phyloP scores from a whole-genome alignment of 768 basidiomycete species.

The Tulasnella calospora region DNA sequence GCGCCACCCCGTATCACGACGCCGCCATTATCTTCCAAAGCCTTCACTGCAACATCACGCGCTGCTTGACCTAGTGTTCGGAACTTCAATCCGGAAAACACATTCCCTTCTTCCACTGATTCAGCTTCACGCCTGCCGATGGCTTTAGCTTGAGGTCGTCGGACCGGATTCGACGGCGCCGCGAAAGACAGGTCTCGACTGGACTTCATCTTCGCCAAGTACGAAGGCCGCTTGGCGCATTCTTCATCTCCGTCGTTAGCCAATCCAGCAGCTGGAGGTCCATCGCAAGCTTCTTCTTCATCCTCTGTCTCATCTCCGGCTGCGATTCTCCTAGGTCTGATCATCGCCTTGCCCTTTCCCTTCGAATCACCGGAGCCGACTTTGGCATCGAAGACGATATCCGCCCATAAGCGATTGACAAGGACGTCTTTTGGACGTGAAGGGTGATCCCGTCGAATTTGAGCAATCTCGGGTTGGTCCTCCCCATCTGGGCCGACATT shows the following conservation, averaged over 20 bases:
- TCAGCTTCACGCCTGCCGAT: background rate
- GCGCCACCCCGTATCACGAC: constrained; percentile 38
- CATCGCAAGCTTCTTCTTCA: constrained; percentile 3
- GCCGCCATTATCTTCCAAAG: constrained; percentile 60
- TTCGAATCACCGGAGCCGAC: background rate
- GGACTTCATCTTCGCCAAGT: constrained; percentile 10
- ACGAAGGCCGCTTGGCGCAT: background rate
- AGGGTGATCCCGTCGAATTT: constrained; percentile 1
- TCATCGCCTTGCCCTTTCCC: constrained; percentile 4
- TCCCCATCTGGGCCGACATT: constrained; percentile 43
- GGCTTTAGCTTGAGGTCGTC: background rate
- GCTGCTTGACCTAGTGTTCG: constrained; percentile 65
- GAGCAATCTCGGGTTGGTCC: constrained; percentile 18
- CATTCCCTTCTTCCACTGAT: constrained; percentile 23
- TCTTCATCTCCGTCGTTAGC: constrained; percentile 7
- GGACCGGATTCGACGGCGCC: background rate
- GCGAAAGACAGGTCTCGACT: background rate
- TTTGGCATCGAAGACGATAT: constrained; percentile 12
- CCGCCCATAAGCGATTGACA: constrained; percentile 15
- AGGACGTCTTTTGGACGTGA: constrained; percentile 4
- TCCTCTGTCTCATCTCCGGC: constrained; percentile 20
- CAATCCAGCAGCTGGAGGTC: background rate
- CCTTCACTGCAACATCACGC: constrained; percentile 50
- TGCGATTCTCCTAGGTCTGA: background rate
- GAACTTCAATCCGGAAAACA: constrained; percentile 58